Conservation (phyloP, 2,329 filamentous ascomycete species). For the Stachybotrys chartarum region DNA sequence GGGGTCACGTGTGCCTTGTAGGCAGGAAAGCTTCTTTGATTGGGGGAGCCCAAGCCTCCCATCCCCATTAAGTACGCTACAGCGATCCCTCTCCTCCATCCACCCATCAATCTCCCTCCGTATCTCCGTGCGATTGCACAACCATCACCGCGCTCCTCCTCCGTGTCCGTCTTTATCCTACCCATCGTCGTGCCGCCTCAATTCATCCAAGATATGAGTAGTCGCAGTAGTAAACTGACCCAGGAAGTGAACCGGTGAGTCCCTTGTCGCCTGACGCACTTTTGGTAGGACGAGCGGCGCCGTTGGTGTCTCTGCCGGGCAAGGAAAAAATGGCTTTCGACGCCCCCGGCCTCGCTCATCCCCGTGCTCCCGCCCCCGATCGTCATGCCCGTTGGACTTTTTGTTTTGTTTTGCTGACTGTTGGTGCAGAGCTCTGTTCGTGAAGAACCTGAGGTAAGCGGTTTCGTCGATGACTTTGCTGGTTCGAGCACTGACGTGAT, state of each 20-base stretch:
- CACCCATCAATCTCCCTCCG: neutral
- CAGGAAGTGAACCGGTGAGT: conserved; percentile 94
- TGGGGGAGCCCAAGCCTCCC: neutral
- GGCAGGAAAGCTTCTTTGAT: neutral
- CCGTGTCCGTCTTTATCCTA: conserved; percentile 15
- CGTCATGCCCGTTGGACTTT: conserved; percentile 1
- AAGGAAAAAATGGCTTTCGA: neutral
- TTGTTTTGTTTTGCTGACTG: conserved; percentile 20
- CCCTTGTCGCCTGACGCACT: conserved; percentile 3
- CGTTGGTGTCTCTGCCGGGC: neutral
- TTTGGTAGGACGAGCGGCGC: neutral
- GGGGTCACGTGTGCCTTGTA: neutral
- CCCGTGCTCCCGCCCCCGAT: neutral
- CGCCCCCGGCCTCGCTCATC: neutral
- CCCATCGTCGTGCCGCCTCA: conserved; percentile 21
- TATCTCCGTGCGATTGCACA: neutral
- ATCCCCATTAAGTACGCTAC: neutral
- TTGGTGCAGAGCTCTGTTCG: conserved; percentile 83
- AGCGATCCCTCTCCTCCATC: neutral
- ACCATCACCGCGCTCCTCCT: conserved; percentile 6
- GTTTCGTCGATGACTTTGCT: neutral
- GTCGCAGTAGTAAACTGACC: conserved; percentile 92
- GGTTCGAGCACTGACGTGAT: conserved; percentile 41
- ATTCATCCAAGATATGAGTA: conserved; percentile 78
- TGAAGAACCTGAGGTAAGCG: conserved; percentile 94